phyloP scores from a whole-genome alignment of 2,329 filamentous ascomycete species.

The Sporothrix variecibatus region DNA sequence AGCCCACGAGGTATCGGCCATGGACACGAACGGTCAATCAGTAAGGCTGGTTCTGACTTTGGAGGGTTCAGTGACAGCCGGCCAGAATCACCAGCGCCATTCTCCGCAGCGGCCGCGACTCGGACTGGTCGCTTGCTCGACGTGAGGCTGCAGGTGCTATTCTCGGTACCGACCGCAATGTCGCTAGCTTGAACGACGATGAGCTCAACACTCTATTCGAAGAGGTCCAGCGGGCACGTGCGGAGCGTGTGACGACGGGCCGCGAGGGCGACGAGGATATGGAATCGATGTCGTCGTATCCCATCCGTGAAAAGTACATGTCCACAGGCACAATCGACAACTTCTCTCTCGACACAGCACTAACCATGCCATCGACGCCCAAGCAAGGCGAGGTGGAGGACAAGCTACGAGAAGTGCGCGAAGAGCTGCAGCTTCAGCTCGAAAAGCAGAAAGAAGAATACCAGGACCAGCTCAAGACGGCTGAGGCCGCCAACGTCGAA shows the following conservation, averaged over 20 bases:
- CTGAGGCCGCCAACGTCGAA: constrained; percentile 74
- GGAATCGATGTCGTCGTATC: constrained; percentile 86
- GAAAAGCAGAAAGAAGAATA: constrained; percentile 85
- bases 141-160: constrained; percentile 91
- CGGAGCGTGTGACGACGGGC: constrained; percentile 66
- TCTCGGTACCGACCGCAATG: constrained; percentile 86
- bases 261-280: constrained; percentile 85
- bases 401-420: constrained; percentile 69
- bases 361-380: constrained; percentile 94
- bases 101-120: constrained; percentile 70
- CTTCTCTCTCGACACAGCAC: constrained; percentile 88
- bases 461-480: constrained; percentile 72
- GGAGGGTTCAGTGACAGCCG: constrained; percentile 59
- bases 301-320: constrained; percentile 89
- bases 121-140: constrained; percentile 92
- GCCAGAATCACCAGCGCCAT: constrained; percentile 76
- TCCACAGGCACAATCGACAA: constrained; percentile 94
- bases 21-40: constrained; percentile 79
- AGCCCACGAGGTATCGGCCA: constrained; percentile 51
- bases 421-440: constrained; percentile 80
- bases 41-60: constrained; percentile 75
- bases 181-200: constrained; percentile 86
- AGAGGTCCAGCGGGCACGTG: constrained; percentile 85
- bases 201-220: constrained; percentile 93
- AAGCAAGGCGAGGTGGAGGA: constrained; percentile 76